Percentiles rank a stretch among this genome's conserved stretches.
phyloP scores from a whole-genome alignment of 345 rosid genomes.

The Mercurialis annua region DNA sequence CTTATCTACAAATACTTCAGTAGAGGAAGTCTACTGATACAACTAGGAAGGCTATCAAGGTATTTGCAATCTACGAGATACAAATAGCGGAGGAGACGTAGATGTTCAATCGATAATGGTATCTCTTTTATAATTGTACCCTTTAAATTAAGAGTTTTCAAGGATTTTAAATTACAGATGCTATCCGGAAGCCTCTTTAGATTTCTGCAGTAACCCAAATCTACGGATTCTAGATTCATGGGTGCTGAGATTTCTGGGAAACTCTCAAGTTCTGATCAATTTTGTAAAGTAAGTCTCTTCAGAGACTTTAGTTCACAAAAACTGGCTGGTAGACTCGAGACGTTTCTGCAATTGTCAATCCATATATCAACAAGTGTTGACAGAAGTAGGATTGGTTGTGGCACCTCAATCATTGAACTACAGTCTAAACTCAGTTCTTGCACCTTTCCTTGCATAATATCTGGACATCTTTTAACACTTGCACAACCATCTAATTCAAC shows the following conservation, averaged over 20 bases:
- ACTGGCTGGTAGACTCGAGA: background rate
- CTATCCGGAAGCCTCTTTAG: too few species aligned
- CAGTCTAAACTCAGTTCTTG: too few species aligned
- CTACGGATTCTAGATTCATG: background rate
- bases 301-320: background rate
- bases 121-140: background rate
- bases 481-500: too few species aligned
- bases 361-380: too few species aligned
- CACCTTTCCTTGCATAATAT: too few species aligned
- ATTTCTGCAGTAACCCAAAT: too few species aligned
- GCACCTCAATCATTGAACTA: too few species aligned
- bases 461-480: too few species aligned
- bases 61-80: background rate
- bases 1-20: too few species aligned
- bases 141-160: background rate
- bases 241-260: conserved; percentile 4
- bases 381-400: too few species aligned
- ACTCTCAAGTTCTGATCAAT: background rate
- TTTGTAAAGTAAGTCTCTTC: background rate
- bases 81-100: background rate
- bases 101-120: background rate
- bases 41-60: too few species aligned
- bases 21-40: too few species aligned
- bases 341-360: background rate
- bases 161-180: background rate